These are phyloP conservation scores for Perilla frutescens DNA, from an alignment of 257 asterid genomes.

Conservation along the genomic window DNA sequence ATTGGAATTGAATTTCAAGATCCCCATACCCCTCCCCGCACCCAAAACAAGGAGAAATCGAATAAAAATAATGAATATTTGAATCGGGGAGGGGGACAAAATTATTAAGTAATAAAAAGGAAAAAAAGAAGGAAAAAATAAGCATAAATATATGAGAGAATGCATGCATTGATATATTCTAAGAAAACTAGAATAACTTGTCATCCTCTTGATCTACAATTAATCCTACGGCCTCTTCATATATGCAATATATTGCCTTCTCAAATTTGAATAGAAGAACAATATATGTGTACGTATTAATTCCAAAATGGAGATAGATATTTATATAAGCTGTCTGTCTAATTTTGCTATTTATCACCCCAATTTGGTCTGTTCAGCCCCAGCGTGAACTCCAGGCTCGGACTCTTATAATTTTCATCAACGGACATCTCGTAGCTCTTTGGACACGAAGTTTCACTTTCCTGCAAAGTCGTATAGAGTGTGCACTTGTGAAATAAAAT, in stretches of 20 bases:
- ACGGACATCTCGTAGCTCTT: conserved; percentile 42
- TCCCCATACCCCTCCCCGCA: too few relatives aligned
- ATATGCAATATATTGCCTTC: conserved; percentile 32
- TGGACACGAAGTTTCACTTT: conserved; percentile 40
- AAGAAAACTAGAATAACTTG: conserved; percentile 19
- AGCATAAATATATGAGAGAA: too few relatives aligned
- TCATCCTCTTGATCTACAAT: conserved; percentile 5
- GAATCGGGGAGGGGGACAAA: neutral
- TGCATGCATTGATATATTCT: neutral
- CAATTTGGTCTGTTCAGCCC: conserved; percentile 39
- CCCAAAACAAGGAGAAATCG: too few relatives aligned
- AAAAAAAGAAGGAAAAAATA: neutral
- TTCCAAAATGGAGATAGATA: conserved; percentile 26
- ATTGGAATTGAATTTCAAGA: too few relatives aligned
- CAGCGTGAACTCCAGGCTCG: conserved; percentile 56
- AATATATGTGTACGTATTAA: neutral
- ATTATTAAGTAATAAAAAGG: neutral
- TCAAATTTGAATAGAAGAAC: conserved; percentile 10
- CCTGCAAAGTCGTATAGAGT: conserved; percentile 41
- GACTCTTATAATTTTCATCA: conserved; percentile 47
- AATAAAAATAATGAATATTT: neutral
- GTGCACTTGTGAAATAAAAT: neutral
- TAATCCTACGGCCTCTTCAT: conserved; percentile 29
- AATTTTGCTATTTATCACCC: conserved; percentile 46
- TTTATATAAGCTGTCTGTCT: neutral